A percentile compares a stretch with the other conserved stretches of the same genome.
Evolutionary conservation across 768 basidiomycete genomes (phyloP).

Genomic region (Trichaptum fuscoviolaceum): DNA sequence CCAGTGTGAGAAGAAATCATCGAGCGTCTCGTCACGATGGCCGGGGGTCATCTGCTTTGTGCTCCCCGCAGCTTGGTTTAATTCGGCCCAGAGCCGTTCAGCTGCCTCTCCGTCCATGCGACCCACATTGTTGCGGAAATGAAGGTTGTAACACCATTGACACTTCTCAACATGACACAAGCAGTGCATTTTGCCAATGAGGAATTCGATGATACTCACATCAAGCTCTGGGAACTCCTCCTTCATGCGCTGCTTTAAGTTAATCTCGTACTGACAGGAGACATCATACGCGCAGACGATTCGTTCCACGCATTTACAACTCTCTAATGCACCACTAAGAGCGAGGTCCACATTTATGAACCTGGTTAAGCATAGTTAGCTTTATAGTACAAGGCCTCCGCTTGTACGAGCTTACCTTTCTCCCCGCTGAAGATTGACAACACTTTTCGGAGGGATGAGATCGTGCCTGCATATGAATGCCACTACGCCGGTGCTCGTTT

Average conservation of each 20-base stretch:
- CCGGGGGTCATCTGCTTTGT: slow-evolving; percentile 17
- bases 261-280: not conserved
- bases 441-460: not conserved
- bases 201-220: slow-evolving; percentile 3
- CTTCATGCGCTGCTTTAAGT: not conserved
- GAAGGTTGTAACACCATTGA: slow-evolving; percentile 15
- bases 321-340: not conserved
- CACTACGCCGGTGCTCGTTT: not conserved
- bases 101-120: slow-evolving; percentile 15
- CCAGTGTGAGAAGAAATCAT: slow-evolving; percentile 16
- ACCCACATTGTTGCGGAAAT: slow-evolving; percentile 6
- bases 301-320: not conserved
- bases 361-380: not conserved
- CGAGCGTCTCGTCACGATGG: slow-evolving; percentile 13
- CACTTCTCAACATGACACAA: slow-evolving; percentile 18
- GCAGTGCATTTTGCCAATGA: slow-evolving; percentile 14
- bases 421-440: not conserved
- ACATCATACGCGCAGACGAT: not conserved
- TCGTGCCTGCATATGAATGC: not conserved
- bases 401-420: not conserved
- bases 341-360: not conserved
- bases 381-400: not conserved
- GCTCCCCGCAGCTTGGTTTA: slow-evolving; percentile 15
- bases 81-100: slow-evolving; percentile 17
- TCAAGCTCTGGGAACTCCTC: slow-evolving; percentile 3